Evolutionary conservation across 139 green algal genomes (phyloP).

Genomic region (Picochlorum sp.): DNA sequence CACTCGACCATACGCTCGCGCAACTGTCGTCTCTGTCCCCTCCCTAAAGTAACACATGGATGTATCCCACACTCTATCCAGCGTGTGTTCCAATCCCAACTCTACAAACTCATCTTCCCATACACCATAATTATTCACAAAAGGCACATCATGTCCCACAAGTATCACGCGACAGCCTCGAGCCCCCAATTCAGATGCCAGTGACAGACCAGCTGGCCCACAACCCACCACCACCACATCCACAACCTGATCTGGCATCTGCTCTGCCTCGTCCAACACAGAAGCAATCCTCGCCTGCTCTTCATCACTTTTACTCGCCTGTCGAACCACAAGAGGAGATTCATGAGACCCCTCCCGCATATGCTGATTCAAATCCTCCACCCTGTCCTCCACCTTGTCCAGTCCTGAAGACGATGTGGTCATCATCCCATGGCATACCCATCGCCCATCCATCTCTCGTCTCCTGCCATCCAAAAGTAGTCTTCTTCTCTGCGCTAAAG

Average conservation of each 20-base stretch:
- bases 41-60: conserved; percentile 81
- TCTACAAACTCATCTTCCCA: conserved; percentile 96
- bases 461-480: too few relatives aligned
- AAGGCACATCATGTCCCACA: conserved; percentile 40
- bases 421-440: too few relatives aligned
- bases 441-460: too few relatives aligned
- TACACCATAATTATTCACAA: conserved; percentile 96
- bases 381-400: neutral
- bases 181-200: conserved; percentile 76
- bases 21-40: conserved; percentile 53
- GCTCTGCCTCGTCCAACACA: conserved; percentile 34
- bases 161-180: conserved; percentile 65
- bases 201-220: conserved; percentile 79
- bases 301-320: conserved; percentile 58
- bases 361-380: conserved; percentile 39
- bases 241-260: neutral
- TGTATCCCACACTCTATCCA: conserved; percentile 45
- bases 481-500: too few relatives aligned
- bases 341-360: conserved; percentile 57
- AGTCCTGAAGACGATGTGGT: too few relatives aligned
- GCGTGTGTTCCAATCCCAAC: conserved; percentile 74
- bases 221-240: conserved; percentile 78
- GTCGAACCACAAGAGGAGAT: conserved; percentile 41
- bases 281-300: conserved; percentile 46
- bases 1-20: conserved; percentile 83